Base-by-base conservation (phyloP, 768 basidiomycete species). In the Suillus hirtellus region DNA sequence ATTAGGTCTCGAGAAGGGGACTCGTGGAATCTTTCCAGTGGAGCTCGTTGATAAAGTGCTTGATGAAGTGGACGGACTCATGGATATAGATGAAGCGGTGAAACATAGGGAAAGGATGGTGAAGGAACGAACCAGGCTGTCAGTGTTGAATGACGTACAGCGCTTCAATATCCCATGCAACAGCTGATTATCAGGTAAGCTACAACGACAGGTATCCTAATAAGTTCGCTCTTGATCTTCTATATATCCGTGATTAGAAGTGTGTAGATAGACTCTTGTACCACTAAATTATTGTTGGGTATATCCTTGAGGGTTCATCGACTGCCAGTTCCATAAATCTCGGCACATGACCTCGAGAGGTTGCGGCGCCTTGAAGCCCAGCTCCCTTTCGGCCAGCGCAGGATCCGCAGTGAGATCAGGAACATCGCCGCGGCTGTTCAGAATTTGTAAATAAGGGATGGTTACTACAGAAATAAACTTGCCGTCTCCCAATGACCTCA, bases 291-390 rank as follows among this genome's bases (percentile, higher is more conserved):
- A 72, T 46, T 65, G 69, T 69, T 70, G 61, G 59, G 76, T 77
- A 66, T 92, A 97, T 3, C 95, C 95, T 37, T 84, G 72, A 8
- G 92, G 93, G 70, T 97, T 93, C 75, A 87, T 92, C n/a, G 86
- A 87, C 80, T 99, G 96, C 94, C 96, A 99, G 79, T 96, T 96
- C 97, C 97, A 99, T 69, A 97, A 80, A 77, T 99, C 97, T 62
- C 86, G 81, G 77, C 97, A 99, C 94, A 99, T 99, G 62, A 89
- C 88, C 66, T 95, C 89, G 52, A 99, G 82, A 69, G 88, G 82
- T 70, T 87, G 83, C 34, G 83, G 80, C 14, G 96, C 96, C 65
- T 86, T 85, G 84, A 98, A 99, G 7, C 93, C 93, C 37, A 99
- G 89, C 75, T 99, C 96, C 72, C 86, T 86, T 79, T 96, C 87